Conservation (phyloP, 192 early-diverging fungal species). For the Coemansia sp. region DNA sequence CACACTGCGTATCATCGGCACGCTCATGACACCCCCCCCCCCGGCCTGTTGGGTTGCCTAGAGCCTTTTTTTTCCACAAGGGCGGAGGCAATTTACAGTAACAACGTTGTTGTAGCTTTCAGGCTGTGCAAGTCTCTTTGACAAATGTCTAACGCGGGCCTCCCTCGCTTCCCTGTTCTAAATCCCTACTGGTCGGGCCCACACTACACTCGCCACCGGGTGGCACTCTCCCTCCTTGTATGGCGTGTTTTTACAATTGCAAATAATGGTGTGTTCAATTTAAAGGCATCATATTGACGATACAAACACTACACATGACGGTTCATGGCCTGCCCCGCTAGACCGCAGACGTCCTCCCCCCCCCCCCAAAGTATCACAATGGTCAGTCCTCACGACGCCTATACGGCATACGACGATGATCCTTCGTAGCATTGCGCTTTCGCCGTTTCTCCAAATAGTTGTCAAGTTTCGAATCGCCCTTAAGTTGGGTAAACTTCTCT, state of each 20-base stretch:
- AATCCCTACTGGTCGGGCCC: neutral
- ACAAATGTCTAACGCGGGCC: neutral
- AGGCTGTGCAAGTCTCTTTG: neutral
- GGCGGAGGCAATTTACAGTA: neutral
- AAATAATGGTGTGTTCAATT: neutral
- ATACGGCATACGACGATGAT: conserved; percentile 69
- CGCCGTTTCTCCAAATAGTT: conserved; percentile 88
- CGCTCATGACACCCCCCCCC: neutral
- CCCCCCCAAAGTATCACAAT: neutral
- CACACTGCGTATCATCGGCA: neutral
- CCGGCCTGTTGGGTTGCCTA: neutral
- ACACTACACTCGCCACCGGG: neutral
- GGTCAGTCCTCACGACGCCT: conserved; percentile 44
- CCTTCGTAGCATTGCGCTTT: conserved; percentile 90
- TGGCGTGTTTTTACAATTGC: neutral
- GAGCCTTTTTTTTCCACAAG: neutral
- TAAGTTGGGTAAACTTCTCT: conserved; percentile 79
- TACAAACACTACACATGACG: neutral
- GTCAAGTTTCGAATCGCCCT: conserved; percentile 73
- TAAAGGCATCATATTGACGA: neutral
- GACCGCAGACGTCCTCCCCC: neutral
- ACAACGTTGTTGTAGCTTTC: neutral
- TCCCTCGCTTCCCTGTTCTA: neutral
- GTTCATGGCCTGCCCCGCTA: neutral
- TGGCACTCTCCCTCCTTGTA: neutral